phyloP scores from a whole-genome alignment of 2,329 filamentous ascomycete species.

The Neonectria ditissima region DNA sequence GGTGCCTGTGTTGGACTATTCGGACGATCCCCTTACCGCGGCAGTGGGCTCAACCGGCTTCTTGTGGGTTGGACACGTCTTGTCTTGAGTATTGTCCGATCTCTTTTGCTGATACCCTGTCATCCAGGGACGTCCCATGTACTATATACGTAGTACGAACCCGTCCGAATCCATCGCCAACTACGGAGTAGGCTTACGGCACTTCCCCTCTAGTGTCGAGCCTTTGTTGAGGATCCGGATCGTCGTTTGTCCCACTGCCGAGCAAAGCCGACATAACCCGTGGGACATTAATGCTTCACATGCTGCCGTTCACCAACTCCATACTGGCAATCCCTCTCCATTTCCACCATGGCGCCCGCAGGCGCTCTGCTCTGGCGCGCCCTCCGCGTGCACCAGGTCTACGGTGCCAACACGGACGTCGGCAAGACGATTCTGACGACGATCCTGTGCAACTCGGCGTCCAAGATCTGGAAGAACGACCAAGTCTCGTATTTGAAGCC shows the following conservation, averaged over 20 bases:
- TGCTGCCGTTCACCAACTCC: neutral
- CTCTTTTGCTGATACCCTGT: neutral
- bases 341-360: conserved; percentile 57
- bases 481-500: conserved; percentile 79
- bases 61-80: neutral
- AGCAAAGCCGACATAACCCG: conserved; percentile 18
- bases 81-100: neutral
- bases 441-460: conserved; percentile 73
- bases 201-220: neutral
- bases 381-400: conserved; percentile 79
- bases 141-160: too few species aligned
- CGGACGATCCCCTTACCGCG: neutral
- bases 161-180: neutral
- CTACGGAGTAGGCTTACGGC: neutral
- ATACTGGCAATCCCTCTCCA: neutral
- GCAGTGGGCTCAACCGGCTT: conserved; percentile 4
- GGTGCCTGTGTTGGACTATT: neutral
- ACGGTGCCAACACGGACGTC: conserved; percentile 85
- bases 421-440: conserved; percentile 87
- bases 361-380: conserved; percentile 75
- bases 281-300: neutral
- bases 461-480: conserved; percentile 57
- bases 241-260: conserved; percentile 17
- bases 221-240: conserved; percentile 1
- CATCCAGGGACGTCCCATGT: too few species aligned